Base-by-base conservation (phyloP, 2,329 filamentous ascomycete species). In the Calonectria pauciramosa region DNA sequence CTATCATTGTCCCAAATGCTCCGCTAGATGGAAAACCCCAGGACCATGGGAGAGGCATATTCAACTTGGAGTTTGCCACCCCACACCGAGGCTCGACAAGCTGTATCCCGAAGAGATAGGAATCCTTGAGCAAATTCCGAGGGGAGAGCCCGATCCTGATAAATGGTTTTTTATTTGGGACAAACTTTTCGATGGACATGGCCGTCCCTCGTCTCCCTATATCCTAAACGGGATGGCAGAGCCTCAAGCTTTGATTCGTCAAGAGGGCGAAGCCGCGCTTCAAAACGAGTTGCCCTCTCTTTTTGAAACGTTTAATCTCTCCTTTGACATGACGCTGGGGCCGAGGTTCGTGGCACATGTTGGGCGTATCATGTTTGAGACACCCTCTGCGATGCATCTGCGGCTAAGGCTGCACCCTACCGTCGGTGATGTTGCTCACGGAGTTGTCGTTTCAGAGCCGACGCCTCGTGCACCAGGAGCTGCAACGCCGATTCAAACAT, bases 401-500 rank as follows among this genome's bases (percentile, higher is more conserved):
- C 28, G 18, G 13, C 52, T 3, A 34, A 11, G 18, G 52, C 52
- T 13, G 1, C 16, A 32, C 3, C 30, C 30, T 34, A 5, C 6
- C 14, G 9, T 20, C 9, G 1, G 9, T 14, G 11, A 16, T n/a
- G 5, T 5, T 13, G 41, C 20, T 20, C 28, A n/a, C 6, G 51
- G 4, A 8, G 10, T 18, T 5, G 5, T 2, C 5, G 51, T 32
- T 30, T 18, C 30, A n/a, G 8, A n/a, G 11, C 4, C 18, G 4
- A 16, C 9, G 4, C 3, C 8, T 56, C 23, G 4, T 4, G 5
- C 52, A 11, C 3, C 18, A 11, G 4, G 8, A n/a, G 10, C 0
- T 20, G 11, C 18, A 3, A n/a, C 20, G 8, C 0, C 8, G 13
- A 1, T 0, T 6, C 52, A 34, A 11, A 9, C 4, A 8, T 6